Percentiles rank a stretch among this genome's conserved stretches.
Evolutionary conservation across 2,329 filamentous ascomycete species (phyloP).

Genomic region (Aschersonia sp.): DNA sequence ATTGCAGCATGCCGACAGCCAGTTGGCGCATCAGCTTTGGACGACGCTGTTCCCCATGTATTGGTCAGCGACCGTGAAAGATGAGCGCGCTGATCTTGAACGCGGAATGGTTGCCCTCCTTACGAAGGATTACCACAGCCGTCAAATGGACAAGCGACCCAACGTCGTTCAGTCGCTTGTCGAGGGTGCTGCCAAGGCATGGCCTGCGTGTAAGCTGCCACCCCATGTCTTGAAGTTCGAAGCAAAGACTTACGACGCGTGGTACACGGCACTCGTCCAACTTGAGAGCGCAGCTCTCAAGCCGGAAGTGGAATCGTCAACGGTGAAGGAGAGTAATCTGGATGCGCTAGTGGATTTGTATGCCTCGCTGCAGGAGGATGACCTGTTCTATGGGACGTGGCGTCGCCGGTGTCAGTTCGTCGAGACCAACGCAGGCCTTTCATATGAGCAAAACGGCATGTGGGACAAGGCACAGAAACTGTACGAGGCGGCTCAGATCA

Average conservation of each 20-base stretch:
- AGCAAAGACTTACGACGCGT: conserved; percentile 85
- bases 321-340: conserved; percentile 82
- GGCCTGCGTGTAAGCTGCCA: conserved; percentile 80
- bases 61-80: conserved; percentile 77
- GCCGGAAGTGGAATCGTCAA: conserved; percentile 70
- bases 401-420: conserved; percentile 88
- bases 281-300: conserved; percentile 80
- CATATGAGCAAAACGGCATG: conserved; percentile 97
- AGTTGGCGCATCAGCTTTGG: conserved; percentile 82
- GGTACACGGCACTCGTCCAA: conserved; percentile 88
- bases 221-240: conserved; percentile 94
- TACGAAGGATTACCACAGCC: conserved; percentile 88
- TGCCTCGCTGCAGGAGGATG: conserved; percentile 79
- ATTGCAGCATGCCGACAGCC: conserved; percentile 76
- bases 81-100: conserved; percentile 82
- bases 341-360: conserved; percentile 95
- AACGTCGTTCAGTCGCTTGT: conserved; percentile 91
- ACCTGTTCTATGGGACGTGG: conserved; percentile 97
- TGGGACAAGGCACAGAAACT: conserved; percentile 98
- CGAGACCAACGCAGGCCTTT: conserved; percentile 91
- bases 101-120: conserved; percentile 80
- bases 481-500: conserved; percentile 94
- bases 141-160: conserved; percentile 86
- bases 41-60: conserved; percentile 80
- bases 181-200: conserved; percentile 71